phyloP scores from a whole-genome alignment of 2,329 filamentous ascomycete genomes.

The Ceratocystis alfenasii region DNA sequence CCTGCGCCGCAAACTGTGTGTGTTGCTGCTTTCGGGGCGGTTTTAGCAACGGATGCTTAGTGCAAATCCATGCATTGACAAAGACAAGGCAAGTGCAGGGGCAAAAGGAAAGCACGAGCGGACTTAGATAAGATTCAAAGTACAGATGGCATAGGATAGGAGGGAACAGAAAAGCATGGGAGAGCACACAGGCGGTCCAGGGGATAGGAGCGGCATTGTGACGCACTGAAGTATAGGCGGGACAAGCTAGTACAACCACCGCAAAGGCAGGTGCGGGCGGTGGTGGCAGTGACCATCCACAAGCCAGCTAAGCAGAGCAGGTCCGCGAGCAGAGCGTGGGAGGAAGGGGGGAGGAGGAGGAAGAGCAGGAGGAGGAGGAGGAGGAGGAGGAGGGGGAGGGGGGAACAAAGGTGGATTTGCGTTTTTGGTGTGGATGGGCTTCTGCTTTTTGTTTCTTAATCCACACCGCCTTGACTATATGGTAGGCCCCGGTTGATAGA shows the following conservation, averaged over 20 bases:
- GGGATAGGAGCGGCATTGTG: not conserved
- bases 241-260: not conserved
- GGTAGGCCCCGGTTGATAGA: not conserved
- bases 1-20: too few relatives aligned
- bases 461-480: not conserved
- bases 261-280: conserved; percentile 1
- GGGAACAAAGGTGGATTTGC: conserved; percentile 2
- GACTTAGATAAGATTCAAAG: too few relatives aligned
- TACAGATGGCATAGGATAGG: too few relatives aligned
- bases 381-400: not conserved
- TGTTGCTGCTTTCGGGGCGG: too few relatives aligned
- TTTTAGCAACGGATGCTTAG: too few relatives aligned
- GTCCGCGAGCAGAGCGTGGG: conserved; percentile 6
- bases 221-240: too few relatives aligned
- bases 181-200: not conserved
- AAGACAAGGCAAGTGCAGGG: too few relatives aligned
- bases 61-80: too few relatives aligned
- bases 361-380: not conserved
- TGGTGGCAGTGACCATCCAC: conserved; percentile 6
- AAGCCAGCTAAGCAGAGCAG: not conserved
- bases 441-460: not conserved
- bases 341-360: not conserved
- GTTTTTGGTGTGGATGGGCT: not conserved
- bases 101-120: too few relatives aligned
- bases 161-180: not conserved